Evolutionary conservation across 208 protist species (phyloP).

Genomic region (Eutreptiella sp.): DNA sequence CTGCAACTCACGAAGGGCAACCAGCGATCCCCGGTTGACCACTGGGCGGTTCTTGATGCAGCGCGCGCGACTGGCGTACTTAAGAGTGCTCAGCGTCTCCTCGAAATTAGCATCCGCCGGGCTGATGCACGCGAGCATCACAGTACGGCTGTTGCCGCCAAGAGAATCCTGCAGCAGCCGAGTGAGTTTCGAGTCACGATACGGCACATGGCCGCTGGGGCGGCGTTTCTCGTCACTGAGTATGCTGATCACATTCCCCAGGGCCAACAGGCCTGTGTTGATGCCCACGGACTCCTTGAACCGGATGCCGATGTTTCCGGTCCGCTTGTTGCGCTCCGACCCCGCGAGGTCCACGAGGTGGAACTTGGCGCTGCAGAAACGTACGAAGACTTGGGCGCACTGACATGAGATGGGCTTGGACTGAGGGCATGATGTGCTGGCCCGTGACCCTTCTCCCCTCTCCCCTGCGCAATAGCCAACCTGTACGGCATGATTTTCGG

Average conservation of each 20-base stretch:
- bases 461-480: neutral
- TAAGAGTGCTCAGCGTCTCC: conserved; percentile 90
- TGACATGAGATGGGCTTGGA: too few species aligned
- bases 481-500: too few species aligned
- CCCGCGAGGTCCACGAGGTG: conserved; percentile 92
- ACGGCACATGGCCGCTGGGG: conserved; percentile 70
- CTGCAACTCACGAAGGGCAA: neutral
- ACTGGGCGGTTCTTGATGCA: conserved; percentile 77
- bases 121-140: conserved; percentile 88
- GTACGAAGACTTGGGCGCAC: conserved; percentile 16
- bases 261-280: conserved; percentile 78
- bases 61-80: conserved; percentile 88
- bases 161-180: conserved; percentile 84
- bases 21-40: conserved; percentile 34
- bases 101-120: conserved; percentile 76
- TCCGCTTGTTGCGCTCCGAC: conserved; percentile 85
- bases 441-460: neutral
- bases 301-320: conserved; percentile 67
- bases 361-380: too few species aligned
- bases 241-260: conserved; percentile 86
- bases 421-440: conserved; percentile 4
- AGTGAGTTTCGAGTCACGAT: conserved; percentile 88
- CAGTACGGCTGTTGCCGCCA: conserved; percentile 74
- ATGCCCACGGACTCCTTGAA: conserved; percentile 86
- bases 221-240: conserved; percentile 60